These are phyloP conservation scores for Zhuliangozyma blackwelliae DNA, from an alignment of 1,139 yeast species.

Conservation along the genomic window DNA sequence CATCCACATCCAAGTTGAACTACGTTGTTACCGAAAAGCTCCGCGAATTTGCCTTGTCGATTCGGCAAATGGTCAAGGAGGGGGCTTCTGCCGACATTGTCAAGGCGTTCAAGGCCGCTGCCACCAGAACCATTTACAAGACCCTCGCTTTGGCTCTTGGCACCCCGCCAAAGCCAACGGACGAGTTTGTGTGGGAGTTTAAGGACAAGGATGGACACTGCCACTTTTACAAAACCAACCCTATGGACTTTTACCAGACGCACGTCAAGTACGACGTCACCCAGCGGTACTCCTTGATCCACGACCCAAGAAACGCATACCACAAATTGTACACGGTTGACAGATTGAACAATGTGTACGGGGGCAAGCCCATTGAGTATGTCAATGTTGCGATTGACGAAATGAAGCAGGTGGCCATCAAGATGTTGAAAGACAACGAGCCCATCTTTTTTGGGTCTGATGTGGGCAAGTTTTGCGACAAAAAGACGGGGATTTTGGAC, in stretches of 20 bases:
- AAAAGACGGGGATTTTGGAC: constrained; percentile 64
- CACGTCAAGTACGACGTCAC: constrained; percentile 50
- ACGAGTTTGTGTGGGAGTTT: constrained; percentile 68
- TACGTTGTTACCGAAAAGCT: constrained; percentile 59
- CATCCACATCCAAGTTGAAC: constrained; percentile 54
- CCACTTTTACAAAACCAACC: constrained; percentile 52
- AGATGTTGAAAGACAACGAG: constrained; percentile 64
- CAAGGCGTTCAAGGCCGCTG: constrained; percentile 35
- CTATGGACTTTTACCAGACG: constrained; percentile 56
- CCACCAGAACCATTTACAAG: constrained; percentile 61
- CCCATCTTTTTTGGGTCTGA: constrained; percentile 85
- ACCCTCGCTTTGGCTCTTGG: constrained; percentile 67
- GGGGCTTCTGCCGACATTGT: constrained; percentile 20
- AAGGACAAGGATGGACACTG: constrained; percentile 67
- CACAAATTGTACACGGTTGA: constrained; percentile 64
- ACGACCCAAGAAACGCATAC: constrained; percentile 75
- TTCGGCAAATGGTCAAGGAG: constrained; percentile 44
- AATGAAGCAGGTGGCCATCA: constrained; percentile 57
- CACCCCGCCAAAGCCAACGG: constrained; percentile 69
- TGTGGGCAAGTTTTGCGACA: constrained; percentile 69
- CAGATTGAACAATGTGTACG: constrained; percentile 65
- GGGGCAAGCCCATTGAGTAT: constrained; percentile 64
- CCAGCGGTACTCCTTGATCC: constrained; percentile 60
- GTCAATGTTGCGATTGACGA: constrained; percentile 60
- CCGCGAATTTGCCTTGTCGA: constrained; percentile 68